Percentiles rank a stretch among this genome's conserved stretches.
Evolutionary conservation across 2,329 filamentous ascomycete genomes (phyloP).

Genomic region (Alternaria conjuncta): DNA sequence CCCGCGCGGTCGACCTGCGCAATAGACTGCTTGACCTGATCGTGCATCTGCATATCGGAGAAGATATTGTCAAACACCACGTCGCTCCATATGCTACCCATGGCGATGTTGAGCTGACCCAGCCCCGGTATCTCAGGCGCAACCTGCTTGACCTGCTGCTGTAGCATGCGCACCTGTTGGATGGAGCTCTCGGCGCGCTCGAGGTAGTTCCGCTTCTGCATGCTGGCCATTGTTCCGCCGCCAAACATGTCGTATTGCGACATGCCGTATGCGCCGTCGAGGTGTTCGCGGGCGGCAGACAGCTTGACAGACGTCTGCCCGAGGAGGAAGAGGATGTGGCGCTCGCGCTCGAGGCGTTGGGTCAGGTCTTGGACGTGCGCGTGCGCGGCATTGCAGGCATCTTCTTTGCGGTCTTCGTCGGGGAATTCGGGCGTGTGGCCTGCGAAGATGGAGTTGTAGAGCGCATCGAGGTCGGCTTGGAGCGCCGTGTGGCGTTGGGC

Average conservation of each 20-base stretch:
- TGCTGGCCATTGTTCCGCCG: slow-evolving; percentile 57
- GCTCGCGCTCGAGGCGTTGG: slow-evolving; percentile 31
- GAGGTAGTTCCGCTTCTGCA: slow-evolving; percentile 63
- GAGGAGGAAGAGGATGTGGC: slow-evolving; percentile 35
- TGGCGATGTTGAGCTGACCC: slow-evolving; percentile 51
- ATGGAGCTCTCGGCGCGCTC: slow-evolving; percentile 55
- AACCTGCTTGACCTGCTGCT: slow-evolving; percentile 50
- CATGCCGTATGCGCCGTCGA: slow-evolving; percentile 34
- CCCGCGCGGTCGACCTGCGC: slow-evolving; percentile 36
- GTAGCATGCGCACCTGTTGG: slow-evolving; percentile 48
- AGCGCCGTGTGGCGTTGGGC: slow-evolving; percentile 26
- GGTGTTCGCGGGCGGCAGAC: slow-evolving; percentile 22
- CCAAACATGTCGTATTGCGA: slow-evolving; percentile 57
- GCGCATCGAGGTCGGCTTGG: slow-evolving; percentile 35
- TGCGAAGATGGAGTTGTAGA: slow-evolving; percentile 43
- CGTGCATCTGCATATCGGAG: slow-evolving; percentile 60
- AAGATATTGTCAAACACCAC: slow-evolving; percentile 64
- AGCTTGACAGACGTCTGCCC: slow-evolving; percentile 31
- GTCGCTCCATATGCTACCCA: slow-evolving; percentile 57
- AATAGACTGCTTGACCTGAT: slow-evolving; percentile 57
- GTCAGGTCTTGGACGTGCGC: slow-evolving; percentile 16
- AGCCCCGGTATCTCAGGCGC: slow-evolving; percentile 51
- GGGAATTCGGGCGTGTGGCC: slow-evolving; percentile 42
- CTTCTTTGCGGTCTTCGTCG: slow-evolving; percentile 39
- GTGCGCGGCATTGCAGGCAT: slow-evolving; percentile 22